Percentiles rank a stretch among this genome's conserved stretches.
These are phyloP conservation scores for Earliella scabrosa DNA, from an alignment of 1,284 basidiomycete species.

Conservation along the genomic window DNA sequence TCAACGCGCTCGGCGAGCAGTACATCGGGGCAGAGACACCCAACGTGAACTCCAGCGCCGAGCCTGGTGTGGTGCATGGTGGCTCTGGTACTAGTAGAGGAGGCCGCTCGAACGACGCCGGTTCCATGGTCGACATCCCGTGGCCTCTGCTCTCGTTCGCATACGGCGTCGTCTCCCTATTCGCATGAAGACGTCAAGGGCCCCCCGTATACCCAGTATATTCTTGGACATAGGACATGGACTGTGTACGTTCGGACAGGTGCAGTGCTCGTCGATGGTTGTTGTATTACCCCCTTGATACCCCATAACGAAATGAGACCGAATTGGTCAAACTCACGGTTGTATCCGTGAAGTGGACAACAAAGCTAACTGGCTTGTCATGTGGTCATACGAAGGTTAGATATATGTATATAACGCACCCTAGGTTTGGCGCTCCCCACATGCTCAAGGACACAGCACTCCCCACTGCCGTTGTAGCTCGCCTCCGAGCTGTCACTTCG, in stretches of 20 bases:
- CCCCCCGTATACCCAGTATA: too few species aligned
- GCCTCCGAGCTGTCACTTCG: background rate
- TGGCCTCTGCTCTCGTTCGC: background rate
- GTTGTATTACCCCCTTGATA: background rate
- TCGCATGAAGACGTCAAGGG: background rate
- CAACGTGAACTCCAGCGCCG: slow-evolving; percentile 26
- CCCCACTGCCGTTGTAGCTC: background rate
- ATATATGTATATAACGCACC: too few species aligned
- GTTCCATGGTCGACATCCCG: background rate
- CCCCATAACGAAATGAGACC: background rate
- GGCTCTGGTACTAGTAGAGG: slow-evolving; percentile 11
- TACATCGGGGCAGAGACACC: slow-evolving; percentile 36
- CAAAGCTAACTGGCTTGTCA: too few species aligned
- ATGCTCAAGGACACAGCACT: too few species aligned
- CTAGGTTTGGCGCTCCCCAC: too few species aligned
- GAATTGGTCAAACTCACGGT: too few species aligned
- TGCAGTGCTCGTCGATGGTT: too few species aligned
- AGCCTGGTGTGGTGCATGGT: slow-evolving; percentile 30
- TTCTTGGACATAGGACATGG: background rate
- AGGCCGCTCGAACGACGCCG: background rate
- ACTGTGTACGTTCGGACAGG: background rate
- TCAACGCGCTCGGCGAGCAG: slow-evolving; percentile 37
- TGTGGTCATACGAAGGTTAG: too few species aligned
- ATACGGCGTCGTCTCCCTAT: background rate
- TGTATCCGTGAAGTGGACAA: too few species aligned